These are phyloP conservation scores for Dictyostelium brefeldianum DNA, from an alignment of 78 protist genomes.

Conservation along the genomic window DNA sequence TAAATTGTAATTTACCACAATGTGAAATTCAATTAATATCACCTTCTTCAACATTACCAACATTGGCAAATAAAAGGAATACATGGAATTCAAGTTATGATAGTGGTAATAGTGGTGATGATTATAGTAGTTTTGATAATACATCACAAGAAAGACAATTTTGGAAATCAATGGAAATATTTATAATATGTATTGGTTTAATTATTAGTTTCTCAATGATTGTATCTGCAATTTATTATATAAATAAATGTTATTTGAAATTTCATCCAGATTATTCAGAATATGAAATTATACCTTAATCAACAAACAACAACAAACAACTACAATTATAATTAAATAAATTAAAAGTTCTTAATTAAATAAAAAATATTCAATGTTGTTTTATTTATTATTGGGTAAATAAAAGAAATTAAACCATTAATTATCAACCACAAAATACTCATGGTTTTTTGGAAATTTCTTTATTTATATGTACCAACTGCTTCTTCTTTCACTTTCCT, in stretches of 20 bases:
- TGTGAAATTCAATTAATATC: neutral
- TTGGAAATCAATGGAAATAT: conserved; percentile 5
- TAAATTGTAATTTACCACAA: neutral
- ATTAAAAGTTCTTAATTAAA: too few relatives aligned
- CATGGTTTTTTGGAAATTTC: too few relatives aligned
- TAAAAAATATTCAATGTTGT: too few relatives aligned
- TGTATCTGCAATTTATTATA: conserved; percentile 2
- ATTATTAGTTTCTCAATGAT: conserved; percentile 16
- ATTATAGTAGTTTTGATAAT: neutral
- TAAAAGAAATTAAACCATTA: too few relatives aligned
- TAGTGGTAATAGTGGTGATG: neutral
- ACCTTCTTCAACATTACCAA: neutral
- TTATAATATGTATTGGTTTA: conserved; percentile 7
- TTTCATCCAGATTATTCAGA: conserved; percentile 12
- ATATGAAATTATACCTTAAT: neutral
- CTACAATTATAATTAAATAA: too few relatives aligned
- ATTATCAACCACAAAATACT: too few relatives aligned
- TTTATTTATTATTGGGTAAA: too few relatives aligned
- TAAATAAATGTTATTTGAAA: conserved; percentile 6
- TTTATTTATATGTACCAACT: too few relatives aligned
- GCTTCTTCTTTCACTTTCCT: too few relatives aligned
- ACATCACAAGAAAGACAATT: conserved; percentile 4
- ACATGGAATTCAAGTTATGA: neutral
- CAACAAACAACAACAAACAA: too few relatives aligned
- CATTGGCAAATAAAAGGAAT: neutral